A percentile compares a stretch with the other conserved stretches of the same genome.
phyloP scores from a whole-genome alignment of 768 basidiomycete genomes.

The Collybia sordida region DNA sequence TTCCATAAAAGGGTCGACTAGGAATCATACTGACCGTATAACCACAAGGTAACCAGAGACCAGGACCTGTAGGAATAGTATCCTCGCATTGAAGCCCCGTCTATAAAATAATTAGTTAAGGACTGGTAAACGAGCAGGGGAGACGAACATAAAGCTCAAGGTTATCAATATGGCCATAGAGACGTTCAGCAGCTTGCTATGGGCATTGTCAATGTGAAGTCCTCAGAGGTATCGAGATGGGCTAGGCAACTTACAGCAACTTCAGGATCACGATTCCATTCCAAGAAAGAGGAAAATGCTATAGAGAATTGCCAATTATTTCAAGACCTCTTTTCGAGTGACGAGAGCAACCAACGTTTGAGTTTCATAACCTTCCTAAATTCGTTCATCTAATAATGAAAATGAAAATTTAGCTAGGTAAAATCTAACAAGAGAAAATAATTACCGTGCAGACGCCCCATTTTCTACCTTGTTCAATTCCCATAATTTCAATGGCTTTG shows the following conservation, averaged over 20 bases:
- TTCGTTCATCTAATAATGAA: neutral
- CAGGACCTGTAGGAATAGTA: conserved; percentile 22
- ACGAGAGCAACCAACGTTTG: neutral
- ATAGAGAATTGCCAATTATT: neutral
- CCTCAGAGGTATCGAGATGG: neutral
- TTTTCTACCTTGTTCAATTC: neutral
- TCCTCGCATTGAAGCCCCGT: conserved; percentile 27
- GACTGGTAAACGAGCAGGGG: neutral
- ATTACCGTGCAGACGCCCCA: conserved; percentile 2
- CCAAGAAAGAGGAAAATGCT: conserved; percentile 44
- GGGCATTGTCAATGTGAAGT: neutral
- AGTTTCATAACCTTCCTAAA: conserved; percentile 4
- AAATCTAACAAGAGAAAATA: too few relatives aligned
- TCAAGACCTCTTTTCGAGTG: neutral
- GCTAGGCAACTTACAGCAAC: conserved; percentile 34
- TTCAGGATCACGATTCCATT: conserved; percentile 48
- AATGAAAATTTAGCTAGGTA: too few relatives aligned
- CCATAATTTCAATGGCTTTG: neutral
- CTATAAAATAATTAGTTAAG: neutral
- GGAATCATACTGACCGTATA: conserved; percentile 16
- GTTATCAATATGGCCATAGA: conserved; percentile 29
- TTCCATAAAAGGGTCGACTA: too few relatives aligned
- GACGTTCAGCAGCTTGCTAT: conserved; percentile 17
- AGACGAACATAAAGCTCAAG: conserved; percentile 27
- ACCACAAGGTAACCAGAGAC: conserved; percentile 21